Base-by-base conservation (phyloP, 2,329 filamentous ascomycete genomes). In the Aspergillus piperis region DNA sequence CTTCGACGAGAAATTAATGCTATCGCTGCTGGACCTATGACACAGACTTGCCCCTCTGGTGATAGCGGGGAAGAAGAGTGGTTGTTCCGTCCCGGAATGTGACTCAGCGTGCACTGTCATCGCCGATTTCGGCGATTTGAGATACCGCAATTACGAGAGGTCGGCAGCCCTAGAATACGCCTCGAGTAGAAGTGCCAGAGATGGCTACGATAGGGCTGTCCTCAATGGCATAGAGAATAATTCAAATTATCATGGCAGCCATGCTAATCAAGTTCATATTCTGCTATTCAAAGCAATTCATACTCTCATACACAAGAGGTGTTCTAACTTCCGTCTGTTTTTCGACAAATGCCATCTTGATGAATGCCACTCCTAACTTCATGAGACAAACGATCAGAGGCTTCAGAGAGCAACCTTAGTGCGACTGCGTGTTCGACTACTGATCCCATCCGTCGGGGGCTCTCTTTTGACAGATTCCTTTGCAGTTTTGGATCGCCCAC, bases 351-450 rank as follows among this genome's bases (percentile, higher is more conserved):
- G 6, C 25, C 21, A 25, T 54, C 7, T 11, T 21, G 11, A 19
- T 21, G 23, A 36, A 36, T 25, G 8, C 13, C 42, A n/a, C 3
- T 11, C 19, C 38, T 23, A 15, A 17, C 6, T 8, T 25, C 8
- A 27, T 44, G n/a, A 32, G 17, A 27, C 8, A 51, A 32, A 38
- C 11, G 27, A 6, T 44, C 6, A 10, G 7, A 17, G 15, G 47
- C 27, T 36, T 60, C 41, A 63, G 21, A 57, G 68, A 17, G 67
- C 62, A 42, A 64, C 64, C 64, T 77, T 73, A 51, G 73, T 74
- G 27, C 75, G 74, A 62, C 74, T 77, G 53, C 76, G 73, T 44
- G 76, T 78, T 38, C 75, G 69, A 62, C 73, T 77, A 36, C 76
- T 74, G 60, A 75, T 70, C 8, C 75, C 73, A 66, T 73, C 72